Evolutionary conservation across 768 basidiomycete species (phyloP).

Genomic region (Xerocomus potaroensis): DNA sequence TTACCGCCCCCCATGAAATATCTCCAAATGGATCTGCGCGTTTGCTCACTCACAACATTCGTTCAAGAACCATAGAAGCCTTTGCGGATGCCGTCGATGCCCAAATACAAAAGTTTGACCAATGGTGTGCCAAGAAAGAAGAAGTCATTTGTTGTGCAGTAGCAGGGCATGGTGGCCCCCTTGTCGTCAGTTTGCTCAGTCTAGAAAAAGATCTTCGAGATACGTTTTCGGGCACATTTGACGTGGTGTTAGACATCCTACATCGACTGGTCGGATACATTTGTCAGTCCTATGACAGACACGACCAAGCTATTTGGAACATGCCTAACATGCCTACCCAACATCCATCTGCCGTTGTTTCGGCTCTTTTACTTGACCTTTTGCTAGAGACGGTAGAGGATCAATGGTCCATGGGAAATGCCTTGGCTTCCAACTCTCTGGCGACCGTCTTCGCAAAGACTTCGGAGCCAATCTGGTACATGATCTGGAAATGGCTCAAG

Average conservation of each 20-base stretch:
- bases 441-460: conserved; percentile 58
- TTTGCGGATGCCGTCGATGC: conserved; percentile 71
- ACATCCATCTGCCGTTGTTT: conserved; percentile 48
- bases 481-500: conserved; percentile 67
- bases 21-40: conserved; percentile 19
- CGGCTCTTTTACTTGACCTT: conserved; percentile 58
- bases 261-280: conserved; percentile 30
- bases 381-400: conserved; percentile 55
- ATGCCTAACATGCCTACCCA: conserved; percentile 37
- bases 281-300: conserved; percentile 25
- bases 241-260: conserved; percentile 50
- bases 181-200: conserved; percentile 60
- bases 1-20: conserved; percentile 13
- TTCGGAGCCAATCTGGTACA: conserved; percentile 69
- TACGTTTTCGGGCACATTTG: conserved; percentile 54
- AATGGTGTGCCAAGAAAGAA: conserved; percentile 69
- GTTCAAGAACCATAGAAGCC: conserved; percentile 69
- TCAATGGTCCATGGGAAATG: conserved; percentile 56
- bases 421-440: conserved; percentile 49
- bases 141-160: conserved; percentile 60
- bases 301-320: conserved; percentile 36
- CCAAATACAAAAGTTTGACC: conserved; percentile 54
- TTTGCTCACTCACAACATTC: conserved; percentile 22
- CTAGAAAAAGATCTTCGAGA: conserved; percentile 58
- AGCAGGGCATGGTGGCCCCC: conserved; percentile 39